phyloP scores from a whole-genome alignment of 768 basidiomycete species.

The Agrocybe praecox region DNA sequence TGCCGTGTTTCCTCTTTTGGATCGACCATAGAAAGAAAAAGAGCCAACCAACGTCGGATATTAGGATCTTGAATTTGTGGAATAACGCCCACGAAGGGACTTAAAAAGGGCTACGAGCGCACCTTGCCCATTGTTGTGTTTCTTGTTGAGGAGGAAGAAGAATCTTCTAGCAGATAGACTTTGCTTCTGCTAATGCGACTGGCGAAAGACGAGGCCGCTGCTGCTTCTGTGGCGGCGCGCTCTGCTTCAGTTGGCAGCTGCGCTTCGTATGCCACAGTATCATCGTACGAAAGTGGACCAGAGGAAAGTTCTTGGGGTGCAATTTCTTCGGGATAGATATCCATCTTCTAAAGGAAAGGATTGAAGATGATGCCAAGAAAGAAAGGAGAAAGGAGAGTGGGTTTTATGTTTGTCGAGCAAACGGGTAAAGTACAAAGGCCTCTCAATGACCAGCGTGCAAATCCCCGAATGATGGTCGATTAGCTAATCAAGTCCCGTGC shows the following conservation, averaged over 20 bases:
- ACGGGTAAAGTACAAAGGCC: background rate
- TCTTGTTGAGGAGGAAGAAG: slow-evolving; percentile 49
- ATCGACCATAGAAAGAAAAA: slow-evolving; percentile 25
- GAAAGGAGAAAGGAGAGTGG: background rate
- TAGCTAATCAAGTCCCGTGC: slow-evolving; percentile 13
- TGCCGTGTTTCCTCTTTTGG: slow-evolving; percentile 45
- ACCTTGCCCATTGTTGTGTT: slow-evolving; percentile 61
- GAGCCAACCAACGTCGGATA: slow-evolving; percentile 32
- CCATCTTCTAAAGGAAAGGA: slow-evolving; percentile 39
- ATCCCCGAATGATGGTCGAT: no score
- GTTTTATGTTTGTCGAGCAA: background rate
- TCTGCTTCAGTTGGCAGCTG: slow-evolving; percentile 44
- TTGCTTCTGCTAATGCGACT: slow-evolving; percentile 73
- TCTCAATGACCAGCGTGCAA: background rate
- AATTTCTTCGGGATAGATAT: slow-evolving; percentile 41
- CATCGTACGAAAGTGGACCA: slow-evolving; percentile 53
- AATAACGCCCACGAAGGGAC: slow-evolving; percentile 28
- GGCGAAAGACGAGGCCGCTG: slow-evolving; percentile 44
- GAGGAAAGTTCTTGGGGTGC: slow-evolving; percentile 26
- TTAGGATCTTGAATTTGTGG: slow-evolving; percentile 46
- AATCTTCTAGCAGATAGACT: slow-evolving; percentile 78
- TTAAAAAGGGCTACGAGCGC: slow-evolving; percentile 39
- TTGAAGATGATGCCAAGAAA: slow-evolving; percentile 1
- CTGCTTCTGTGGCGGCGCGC: slow-evolving; percentile 13
- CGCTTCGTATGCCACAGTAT: slow-evolving; percentile 57